These are phyloP conservation scores for Cephaloascus fragrans DNA, from an alignment of 805 yeast species.

Conservation along the genomic window DNA sequence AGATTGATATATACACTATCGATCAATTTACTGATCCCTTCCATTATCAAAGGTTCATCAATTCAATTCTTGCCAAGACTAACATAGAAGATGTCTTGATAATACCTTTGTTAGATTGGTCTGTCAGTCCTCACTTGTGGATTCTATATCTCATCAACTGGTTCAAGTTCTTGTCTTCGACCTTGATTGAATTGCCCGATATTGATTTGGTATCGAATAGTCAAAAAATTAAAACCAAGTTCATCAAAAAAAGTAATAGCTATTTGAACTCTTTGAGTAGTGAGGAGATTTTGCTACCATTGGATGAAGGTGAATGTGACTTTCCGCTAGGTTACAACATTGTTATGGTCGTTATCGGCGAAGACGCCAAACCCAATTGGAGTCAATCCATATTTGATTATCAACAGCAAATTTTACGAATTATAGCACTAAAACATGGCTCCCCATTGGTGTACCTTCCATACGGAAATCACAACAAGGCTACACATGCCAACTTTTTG, in stretches of 20 bases:
- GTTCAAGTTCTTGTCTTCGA: constrained; percentile 1
- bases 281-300: neutral
- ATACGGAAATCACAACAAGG: neutral
- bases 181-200: constrained; percentile 3
- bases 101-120: constrained; percentile 8
- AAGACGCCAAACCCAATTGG: neutral
- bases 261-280: neutral
- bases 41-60: neutral
- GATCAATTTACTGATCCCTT: constrained; percentile 1
- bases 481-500: neutral
- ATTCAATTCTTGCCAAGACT: neutral
- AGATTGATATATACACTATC: constrained; percentile 8
- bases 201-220: neutral
- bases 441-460: constrained; percentile 9
- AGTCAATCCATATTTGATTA: constrained; percentile 8
- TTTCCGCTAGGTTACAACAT: constrained; percentile 1
- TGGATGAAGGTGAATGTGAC: constrained; percentile 3
- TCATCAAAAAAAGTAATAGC: neutral
- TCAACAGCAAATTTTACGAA: constrained; percentile 26
- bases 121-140: constrained; percentile 3
- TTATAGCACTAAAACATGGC: constrained; percentile 21
- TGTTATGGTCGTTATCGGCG: constrained; percentile 1
- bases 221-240: neutral
- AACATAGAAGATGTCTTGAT: constrained; percentile 3
- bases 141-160: neutral